Percentiles rank a stretch among this genome's conserved stretches.
Evolutionary conservation across 345 rosid species (phyloP).

Genomic region (Bretschneidera sinensis): DNA sequence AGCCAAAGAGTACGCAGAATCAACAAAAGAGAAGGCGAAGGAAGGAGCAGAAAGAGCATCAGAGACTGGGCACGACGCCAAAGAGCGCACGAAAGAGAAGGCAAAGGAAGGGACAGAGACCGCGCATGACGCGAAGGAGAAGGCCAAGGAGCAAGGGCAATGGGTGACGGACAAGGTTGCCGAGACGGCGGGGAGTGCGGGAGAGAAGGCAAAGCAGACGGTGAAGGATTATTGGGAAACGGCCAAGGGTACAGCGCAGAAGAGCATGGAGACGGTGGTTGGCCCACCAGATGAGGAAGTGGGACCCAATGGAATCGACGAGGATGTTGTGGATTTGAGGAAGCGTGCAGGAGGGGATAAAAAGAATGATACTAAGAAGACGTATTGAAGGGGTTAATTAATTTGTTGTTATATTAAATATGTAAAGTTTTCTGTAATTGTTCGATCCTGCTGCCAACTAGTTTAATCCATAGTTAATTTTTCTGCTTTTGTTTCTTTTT

Average conservation of each 20-base stretch:
- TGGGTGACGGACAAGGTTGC: slow-evolving; percentile 20
- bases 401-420: too few relatives aligned
- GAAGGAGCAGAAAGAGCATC: slow-evolving; percentile 10
- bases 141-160: background rate
- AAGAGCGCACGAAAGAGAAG: slow-evolving; percentile 27
- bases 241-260: slow-evolving; percentile 30
- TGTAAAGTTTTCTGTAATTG: too few relatives aligned
- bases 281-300: slow-evolving; percentile 15
- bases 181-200: slow-evolving; percentile 20
- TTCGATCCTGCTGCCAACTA: too few relatives aligned
- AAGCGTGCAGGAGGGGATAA: background rate
- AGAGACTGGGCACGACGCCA: slow-evolving; percentile 14
- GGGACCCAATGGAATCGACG: slow-evolving; percentile 18
- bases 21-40: slow-evolving; percentile 20
- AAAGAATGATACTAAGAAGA: too few relatives aligned
- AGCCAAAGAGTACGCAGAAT: slow-evolving; percentile 12
- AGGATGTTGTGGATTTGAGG: slow-evolving; percentile 16
- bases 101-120: too few relatives aligned
- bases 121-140: slow-evolving; percentile 14
- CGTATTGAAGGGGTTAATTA: too few relatives aligned
- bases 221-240: slow-evolving; percentile 26
- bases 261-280: slow-evolving; percentile 38
- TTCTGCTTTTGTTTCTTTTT: too few relatives aligned
- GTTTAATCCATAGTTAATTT: too few relatives aligned
- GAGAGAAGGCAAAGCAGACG: slow-evolving; percentile 31